Base-by-base conservation (phyloP, 163 green algal genomes). In the Volvox carteri region DNA sequence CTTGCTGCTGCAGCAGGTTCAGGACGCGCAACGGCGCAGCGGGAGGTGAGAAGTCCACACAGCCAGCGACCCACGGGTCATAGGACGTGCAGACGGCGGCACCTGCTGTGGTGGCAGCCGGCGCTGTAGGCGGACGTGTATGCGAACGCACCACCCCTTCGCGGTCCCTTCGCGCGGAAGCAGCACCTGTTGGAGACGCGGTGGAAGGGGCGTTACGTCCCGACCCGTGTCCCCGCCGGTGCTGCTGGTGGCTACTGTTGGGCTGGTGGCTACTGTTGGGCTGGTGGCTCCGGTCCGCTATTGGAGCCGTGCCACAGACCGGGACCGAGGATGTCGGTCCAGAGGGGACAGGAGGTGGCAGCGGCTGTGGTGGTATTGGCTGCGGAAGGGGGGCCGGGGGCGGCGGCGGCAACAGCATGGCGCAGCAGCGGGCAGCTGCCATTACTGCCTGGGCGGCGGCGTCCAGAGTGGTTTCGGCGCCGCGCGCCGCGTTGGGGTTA, bases 1-100 rank as follows among this genome's bases (percentile, higher is more conserved):
- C 77, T 37, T 85, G 77, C 52, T n/a, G 52, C 77, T 73, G 77
- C 3, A 85, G 1, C 33, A 74, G 35, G 52, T 41, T 56, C 33
- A 85, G 52, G 19, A 85, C 35, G 35, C 72, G 50, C 4, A 85
- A 8, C 7, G 77, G 35, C 16, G 54, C 50, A 0, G 50, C 11
- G 76, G 76, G 76, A 33, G 50, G 48, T 8, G 52, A 25, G n/a
- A 52, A 19, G 19, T 85, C 77, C 54, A 65, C 19, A 65, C 19
- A 19, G 28, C 54, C 54, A 65, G 54, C 54, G 8, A 65, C 54
- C 54, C 54, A 30, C n/a, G n/a, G n/a, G n/a, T n/a, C n/a, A n/a
- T n/a, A n/a, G 5, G 6, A 12, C 12, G n/a, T 41, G 28, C n/a
- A 8, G 4, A 41, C 62, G 28, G 62, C 19, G n/a, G 30, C 62